These are phyloP conservation scores for Haplographium delicatum DNA, from an alignment of 495 filamentous ascomycete genomes.

Conservation along the genomic window DNA sequence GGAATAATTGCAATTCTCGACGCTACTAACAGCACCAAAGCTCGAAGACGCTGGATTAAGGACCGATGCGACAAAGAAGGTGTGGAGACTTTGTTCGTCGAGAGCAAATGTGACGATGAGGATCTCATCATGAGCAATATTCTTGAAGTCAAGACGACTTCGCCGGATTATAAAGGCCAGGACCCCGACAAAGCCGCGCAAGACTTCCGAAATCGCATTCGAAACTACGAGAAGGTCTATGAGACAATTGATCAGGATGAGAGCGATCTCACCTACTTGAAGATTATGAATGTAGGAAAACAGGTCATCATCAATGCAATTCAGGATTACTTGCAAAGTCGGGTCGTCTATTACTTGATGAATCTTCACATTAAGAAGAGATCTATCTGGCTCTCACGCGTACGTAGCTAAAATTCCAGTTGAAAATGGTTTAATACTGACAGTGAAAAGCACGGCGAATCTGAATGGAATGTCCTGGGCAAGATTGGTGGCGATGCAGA, in stretches of 20 bases:
- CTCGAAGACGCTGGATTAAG: slow-evolving; percentile 84
- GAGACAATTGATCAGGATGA: slow-evolving; percentile 82
- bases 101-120: slow-evolving; percentile 92
- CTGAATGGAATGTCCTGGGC: slow-evolving; percentile 79
- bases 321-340: slow-evolving; percentile 90
- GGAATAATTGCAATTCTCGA: slow-evolving; percentile 89
- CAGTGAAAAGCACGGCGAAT: slow-evolving; percentile 78
- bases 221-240: slow-evolving; percentile 95
- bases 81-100: slow-evolving; percentile 90
- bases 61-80: slow-evolving; percentile 62
- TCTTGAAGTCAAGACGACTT: slow-evolving; percentile 93
- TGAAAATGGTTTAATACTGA: slow-evolving; percentile 1
- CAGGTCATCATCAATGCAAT: slow-evolving; percentile 97
- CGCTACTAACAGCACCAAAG: slow-evolving; percentile 90
- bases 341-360: slow-evolving; percentile 96
- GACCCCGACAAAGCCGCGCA: slow-evolving; percentile 85
- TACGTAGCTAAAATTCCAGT: slow-evolving; percentile 39
- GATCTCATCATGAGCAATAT: slow-evolving; percentile 96
- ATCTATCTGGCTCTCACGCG: slow-evolving; percentile 93
- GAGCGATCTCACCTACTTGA: slow-evolving; percentile 81
- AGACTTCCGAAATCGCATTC: slow-evolving; percentile 91
- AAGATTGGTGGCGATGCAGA: slow-evolving; percentile 88
- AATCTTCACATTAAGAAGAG: slow-evolving; percentile 97
- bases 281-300: slow-evolving; percentile 92
- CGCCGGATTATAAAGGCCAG: slow-evolving; percentile 88